These are phyloP conservation scores for Xylogone sp. DNA, from an alignment of 2,329 filamentous ascomycete genomes.

Conservation along the genomic window DNA sequence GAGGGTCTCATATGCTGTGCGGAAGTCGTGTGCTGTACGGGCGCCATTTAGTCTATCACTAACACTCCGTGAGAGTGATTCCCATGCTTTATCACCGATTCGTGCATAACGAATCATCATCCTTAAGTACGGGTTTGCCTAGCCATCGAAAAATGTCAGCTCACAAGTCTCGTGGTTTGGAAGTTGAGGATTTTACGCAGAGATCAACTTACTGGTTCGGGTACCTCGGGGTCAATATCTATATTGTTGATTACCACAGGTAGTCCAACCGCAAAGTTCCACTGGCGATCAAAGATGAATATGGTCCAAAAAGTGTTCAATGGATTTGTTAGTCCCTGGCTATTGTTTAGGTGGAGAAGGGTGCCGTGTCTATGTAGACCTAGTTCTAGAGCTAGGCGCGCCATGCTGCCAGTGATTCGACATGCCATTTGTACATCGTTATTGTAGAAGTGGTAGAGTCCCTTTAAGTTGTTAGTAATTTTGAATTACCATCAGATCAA, in stretches of 20 bases:
- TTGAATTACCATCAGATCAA: not conserved
- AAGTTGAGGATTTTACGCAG: no score
- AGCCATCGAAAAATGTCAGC: no score
- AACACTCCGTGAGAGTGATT: not conserved
- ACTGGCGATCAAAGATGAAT: slow-evolving; percentile 75
- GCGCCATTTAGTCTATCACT: not conserved
- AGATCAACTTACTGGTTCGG: slow-evolving; percentile 60
- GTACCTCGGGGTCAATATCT: slow-evolving; percentile 73
- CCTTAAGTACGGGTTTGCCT: not conserved
- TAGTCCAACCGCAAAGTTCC: slow-evolving; percentile 81
- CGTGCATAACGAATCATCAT: not conserved
- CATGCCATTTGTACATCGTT: slow-evolving; percentile 74
- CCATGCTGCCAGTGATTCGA: slow-evolving; percentile 76
- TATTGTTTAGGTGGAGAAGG: slow-evolving; percentile 61
- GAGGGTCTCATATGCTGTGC: not conserved
- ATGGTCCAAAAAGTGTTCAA: slow-evolving; percentile 78
- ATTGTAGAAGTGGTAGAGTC: slow-evolving; percentile 48
- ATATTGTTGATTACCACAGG: slow-evolving; percentile 78
- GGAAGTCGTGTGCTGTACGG: not conserved
- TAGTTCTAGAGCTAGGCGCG: slow-evolving; percentile 70
- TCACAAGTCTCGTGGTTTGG: no score
- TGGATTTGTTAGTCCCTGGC: slow-evolving; percentile 61
- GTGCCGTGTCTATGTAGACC: slow-evolving; percentile 74
- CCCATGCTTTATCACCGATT: not conserved
- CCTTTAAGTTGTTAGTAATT: not conserved